Evolutionary conservation across 2,329 filamentous ascomycete species (phyloP), one percentile per base, ranked within the genome.

Genomic region (Gaeumannomyces tritici): DNA sequence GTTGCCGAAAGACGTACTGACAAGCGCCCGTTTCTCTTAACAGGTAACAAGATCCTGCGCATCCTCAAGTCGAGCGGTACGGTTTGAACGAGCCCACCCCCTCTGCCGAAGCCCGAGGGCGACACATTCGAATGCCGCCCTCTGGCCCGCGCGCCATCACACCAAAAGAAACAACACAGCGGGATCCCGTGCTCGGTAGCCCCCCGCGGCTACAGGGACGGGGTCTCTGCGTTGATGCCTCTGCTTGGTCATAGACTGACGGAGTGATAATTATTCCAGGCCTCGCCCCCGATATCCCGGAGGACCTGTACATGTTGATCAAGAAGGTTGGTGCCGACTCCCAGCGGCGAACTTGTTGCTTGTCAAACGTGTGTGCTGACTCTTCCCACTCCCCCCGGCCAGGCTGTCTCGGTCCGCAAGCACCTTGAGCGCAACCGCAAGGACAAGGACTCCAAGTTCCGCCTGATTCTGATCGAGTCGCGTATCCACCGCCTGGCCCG

Each of bases 401-500:
- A 95, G 92, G 93, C 93, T 73, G 93, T 97, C 73, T 89, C 93
- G 77, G 95, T 99, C 84, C 93, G 95, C 84, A 99, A 99, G 91
- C 96, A 99, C 84, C 91, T 99, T 72, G 92, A 97, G 88, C 91
- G 91, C 83, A 99, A 99, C 89, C 93, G 95, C 83, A 99, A 99
- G 89, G 95, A 99, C 87, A 96, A 92, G 86, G 95, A 99, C 87
- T 91, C 89, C 86, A 99, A 99, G 87, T 99, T 99, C 91, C 93
- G 95, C 78, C 91, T 99, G 70, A 99, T 99, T 93, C 90, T 99
- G 73, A 96, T 99, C 83, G 95, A 99, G 87, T 98, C 95, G 78
- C 91, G 96, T 83, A 98, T 99, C 82, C 95, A 99, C 90, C 93
- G 95, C 84, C 90, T 99, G 72, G 95, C 92, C 77, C 90, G 89